Evolutionary conservation across 2,329 filamentous ascomycete genomes (phyloP).

Genomic region (Byssothecium circinans): DNA sequence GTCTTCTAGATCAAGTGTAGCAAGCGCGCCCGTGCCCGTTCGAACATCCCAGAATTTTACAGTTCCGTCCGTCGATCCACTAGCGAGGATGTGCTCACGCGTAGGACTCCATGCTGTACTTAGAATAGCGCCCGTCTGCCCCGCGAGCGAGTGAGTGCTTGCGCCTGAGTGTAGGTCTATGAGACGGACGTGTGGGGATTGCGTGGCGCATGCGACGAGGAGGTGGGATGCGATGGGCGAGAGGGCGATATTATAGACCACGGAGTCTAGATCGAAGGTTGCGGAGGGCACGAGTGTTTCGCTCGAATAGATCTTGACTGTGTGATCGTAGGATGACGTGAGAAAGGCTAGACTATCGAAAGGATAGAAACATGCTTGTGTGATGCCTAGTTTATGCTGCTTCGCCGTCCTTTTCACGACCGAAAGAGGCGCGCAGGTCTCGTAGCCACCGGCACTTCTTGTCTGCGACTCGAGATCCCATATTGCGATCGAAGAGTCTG

Average conservation of each 20-base stretch:
- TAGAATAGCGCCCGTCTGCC: conserved; percentile 57
- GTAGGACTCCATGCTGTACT: conserved; percentile 78
- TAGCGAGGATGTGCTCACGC: conserved; percentile 77
- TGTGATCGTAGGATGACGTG: conserved; percentile 76
- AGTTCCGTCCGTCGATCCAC: conserved; percentile 81
- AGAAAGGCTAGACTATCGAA: conserved; percentile 77
- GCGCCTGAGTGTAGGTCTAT: conserved; percentile 84
- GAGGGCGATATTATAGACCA: conserved; percentile 75
- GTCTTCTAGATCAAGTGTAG: conserved; percentile 81
- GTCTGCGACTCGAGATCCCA: conserved; percentile 73
- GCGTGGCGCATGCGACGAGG: conserved; percentile 84
- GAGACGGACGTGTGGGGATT: conserved; percentile 79
- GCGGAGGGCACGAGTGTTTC: conserved; percentile 63
- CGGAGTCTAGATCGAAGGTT: conserved; percentile 67
- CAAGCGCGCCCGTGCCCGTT: conserved; percentile 73
- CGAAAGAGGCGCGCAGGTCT: conserved; percentile 29
- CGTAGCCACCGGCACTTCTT: conserved; percentile 15
- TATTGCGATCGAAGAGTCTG: conserved; percentile 79
- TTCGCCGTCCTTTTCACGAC: conserved; percentile 32
- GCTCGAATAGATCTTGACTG: conserved; percentile 74
- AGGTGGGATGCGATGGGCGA: conserved; percentile 73
- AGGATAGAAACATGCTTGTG: conserved; percentile 75
- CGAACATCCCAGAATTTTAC: conserved; percentile 87
- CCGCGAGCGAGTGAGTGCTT: conserved; percentile 56
- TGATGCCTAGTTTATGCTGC: conserved; percentile 70